Evolutionary conservation across 495 filamentous ascomycete genomes (phyloP).

Genomic region (Amniculicola lignicola): DNA sequence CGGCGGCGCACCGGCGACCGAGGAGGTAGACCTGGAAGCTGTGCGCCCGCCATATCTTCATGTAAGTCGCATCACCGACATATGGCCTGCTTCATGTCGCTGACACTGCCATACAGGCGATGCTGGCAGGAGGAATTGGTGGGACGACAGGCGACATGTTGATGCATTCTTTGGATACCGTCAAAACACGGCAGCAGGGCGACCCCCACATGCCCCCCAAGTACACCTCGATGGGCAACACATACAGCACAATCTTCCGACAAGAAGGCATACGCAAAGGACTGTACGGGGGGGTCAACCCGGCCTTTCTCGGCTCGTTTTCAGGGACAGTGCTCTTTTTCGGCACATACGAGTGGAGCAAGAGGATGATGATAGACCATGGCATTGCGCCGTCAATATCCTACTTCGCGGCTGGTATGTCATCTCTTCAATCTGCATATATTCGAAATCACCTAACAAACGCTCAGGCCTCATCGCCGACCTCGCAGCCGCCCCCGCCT

Average conservation of each 20-base stretch:
- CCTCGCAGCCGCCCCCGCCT: constrained; percentile 83
- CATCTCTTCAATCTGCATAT: not conserved
- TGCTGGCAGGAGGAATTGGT: constrained; percentile 89
- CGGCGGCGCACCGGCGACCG: constrained; percentile 5
- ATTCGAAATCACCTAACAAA: not conserved
- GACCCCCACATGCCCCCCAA: constrained; percentile 87
- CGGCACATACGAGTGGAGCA: constrained; percentile 92
- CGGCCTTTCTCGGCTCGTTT: constrained; percentile 87
- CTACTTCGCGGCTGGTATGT: constrained; percentile 76
- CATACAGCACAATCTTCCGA: constrained; percentile 86
- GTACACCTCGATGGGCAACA: constrained; percentile 82
- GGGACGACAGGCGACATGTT: constrained; percentile 93
- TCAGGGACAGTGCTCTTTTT: constrained; percentile 95
- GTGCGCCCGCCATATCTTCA: constrained; percentile 38
- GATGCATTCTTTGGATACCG: constrained; percentile 98
- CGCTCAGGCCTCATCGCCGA: constrained; percentile 78
- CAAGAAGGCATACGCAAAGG: constrained; percentile 87
- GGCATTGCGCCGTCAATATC: constrained; percentile 75
- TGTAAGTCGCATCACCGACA: constrained; percentile 15
- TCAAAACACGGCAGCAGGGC: constrained; percentile 98
- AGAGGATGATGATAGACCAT: constrained; percentile 77
- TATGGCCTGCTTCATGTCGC: not conserved
- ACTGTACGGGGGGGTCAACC: constrained; percentile 88
- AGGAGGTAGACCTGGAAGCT: constrained; percentile 36
- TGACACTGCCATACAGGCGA: constrained; percentile 59